Evolutionary conservation across 768 basidiomycete species (phyloP), one percentile per base, ranked within the genome.

Genomic region (Goffeauzyma gilvescens): DNA sequence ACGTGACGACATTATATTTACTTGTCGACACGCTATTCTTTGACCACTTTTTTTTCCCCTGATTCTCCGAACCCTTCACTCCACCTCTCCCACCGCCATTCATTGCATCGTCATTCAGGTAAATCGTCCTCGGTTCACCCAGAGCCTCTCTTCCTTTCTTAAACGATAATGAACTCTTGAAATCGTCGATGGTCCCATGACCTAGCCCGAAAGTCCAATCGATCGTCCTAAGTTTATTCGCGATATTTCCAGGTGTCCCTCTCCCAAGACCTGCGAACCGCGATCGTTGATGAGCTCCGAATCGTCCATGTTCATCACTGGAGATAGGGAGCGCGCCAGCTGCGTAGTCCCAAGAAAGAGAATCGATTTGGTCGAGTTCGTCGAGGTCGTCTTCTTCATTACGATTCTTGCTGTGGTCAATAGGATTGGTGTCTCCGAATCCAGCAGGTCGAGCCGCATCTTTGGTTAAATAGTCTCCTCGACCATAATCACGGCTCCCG

Each of bases 1-100:
- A 96, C 0, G 82, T 81, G 13, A 68, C 70, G 26, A 78, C 44
- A 56, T 87, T 95, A 66, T 96, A 98, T 65, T 96, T 96, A 70
- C 81, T 84, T 18, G 93, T 96, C 8, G 79, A 81, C 20, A 96
- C 77, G 43, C 76, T 79, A 64, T 98, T 98, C 36, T 41, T 33
- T 13, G 23, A 32, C 47, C 47, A 49, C 27, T 40, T 42, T 31
- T 38, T 44, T 21, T 38, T 44, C 14, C 47, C 47, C 23, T 49
- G 41, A 72, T 76, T 54, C 69, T 67, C 65, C 71, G 89, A 39
- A 75, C 79, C 34, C 62, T 65, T 63, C 78, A 79, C 36, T 41
- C 52, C 50, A 30, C 63, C 63, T 24, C 53, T 55, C 25, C 55
- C 60, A 1, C 58, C 53, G 27, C 58, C 57, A 51, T 71, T 71